These are phyloP conservation scores for Aspergillus sergii DNA, from an alignment of 2,329 filamentous ascomycete species.

Conservation along the genomic window DNA sequence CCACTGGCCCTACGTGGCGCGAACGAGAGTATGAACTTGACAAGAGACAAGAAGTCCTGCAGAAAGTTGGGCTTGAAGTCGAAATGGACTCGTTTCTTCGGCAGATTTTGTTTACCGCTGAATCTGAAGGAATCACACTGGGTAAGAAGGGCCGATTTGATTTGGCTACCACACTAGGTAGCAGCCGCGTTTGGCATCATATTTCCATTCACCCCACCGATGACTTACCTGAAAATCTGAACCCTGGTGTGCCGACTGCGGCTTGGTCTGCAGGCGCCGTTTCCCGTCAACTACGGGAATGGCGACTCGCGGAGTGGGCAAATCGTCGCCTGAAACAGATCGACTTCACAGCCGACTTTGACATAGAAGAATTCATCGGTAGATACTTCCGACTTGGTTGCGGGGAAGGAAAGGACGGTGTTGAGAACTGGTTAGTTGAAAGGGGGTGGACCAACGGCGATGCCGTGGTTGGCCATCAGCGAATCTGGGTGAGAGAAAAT, in stretches of 20 bases:
- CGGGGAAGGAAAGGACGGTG: constrained; percentile 84
- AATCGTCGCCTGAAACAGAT: constrained; percentile 88
- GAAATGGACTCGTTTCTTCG: constrained; percentile 83
- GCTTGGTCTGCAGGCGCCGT: constrained; percentile 92
- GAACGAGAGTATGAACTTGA: constrained; percentile 80
- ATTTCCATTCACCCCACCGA: constrained; percentile 90
- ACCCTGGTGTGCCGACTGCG: constrained; percentile 70
- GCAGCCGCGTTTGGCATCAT: constrained; percentile 94
- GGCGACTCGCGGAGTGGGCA: constrained; percentile 94
- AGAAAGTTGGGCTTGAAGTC: constrained; percentile 81
- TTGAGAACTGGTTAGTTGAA: constrained; percentile 91
- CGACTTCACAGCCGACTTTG: constrained; percentile 96
- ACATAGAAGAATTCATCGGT: constrained; percentile 85
- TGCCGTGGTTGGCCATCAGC: constrained; percentile 85
- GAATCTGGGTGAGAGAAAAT: constrained; percentile 91
- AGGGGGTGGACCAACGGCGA: constrained; percentile 98
- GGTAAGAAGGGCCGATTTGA: constrained; percentile 80
- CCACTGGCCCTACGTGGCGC: constrained; percentile 65
- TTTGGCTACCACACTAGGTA: constrained; percentile 71
- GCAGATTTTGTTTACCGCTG: constrained; percentile 76
- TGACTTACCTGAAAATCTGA: constrained; percentile 72
- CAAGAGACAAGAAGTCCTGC: constrained; percentile 77
- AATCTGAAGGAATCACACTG: constrained; percentile 76
- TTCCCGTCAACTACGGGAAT: constrained; percentile 87
- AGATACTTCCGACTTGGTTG: constrained; percentile 85